Evolutionary conservation across 768 basidiomycete species (phyloP).

Genomic region (Phlegmacium glaucopus): DNA sequence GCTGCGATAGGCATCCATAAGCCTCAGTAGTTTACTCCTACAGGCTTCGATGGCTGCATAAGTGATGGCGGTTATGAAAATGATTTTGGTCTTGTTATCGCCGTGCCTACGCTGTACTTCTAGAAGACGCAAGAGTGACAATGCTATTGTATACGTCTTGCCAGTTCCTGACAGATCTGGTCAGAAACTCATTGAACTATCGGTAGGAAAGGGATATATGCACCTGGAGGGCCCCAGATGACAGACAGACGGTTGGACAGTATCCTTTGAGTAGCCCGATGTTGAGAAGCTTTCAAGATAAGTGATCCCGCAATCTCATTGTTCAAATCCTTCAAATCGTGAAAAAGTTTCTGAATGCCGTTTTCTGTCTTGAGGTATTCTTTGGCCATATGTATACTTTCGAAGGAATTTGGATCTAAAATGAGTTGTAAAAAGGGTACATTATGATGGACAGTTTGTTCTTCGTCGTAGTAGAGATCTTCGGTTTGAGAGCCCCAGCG

Average conservation of each 20-base stretch:
- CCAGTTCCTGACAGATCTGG: constrained; percentile 37
- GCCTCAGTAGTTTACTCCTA: constrained; percentile 34
- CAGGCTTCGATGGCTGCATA: constrained; percentile 53
- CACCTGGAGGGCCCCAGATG: constrained; percentile 51
- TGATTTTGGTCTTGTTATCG: constrained; percentile 28
- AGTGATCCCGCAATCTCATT: constrained; percentile 33
- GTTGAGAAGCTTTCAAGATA: constrained; percentile 45
- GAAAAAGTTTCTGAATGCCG: constrained; percentile 38
- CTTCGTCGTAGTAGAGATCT: constrained; percentile 7
- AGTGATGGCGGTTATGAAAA: constrained; percentile 50
- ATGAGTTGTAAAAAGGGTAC: constrained; percentile 45
- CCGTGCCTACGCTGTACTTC: constrained; percentile 35
- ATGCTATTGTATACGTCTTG: constrained; percentile 49
- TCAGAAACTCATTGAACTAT: not conserved
- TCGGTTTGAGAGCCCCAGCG: constrained; percentile 23
- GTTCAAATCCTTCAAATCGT: constrained; percentile 32
- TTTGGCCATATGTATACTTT: constrained; percentile 21
- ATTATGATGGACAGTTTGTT: constrained; percentile 12
- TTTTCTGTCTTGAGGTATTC: constrained; percentile 32
- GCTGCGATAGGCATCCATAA: constrained; percentile 33
- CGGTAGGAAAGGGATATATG: constrained; percentile 1
- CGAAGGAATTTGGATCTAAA: constrained; percentile 38
- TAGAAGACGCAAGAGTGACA: constrained; percentile 43
- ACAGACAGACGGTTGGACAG: constrained; percentile 42
- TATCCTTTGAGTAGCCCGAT: constrained; percentile 39